Conservation (phyloP, 805 yeast species). For the Jamesozyma jinghongensis region DNA sequence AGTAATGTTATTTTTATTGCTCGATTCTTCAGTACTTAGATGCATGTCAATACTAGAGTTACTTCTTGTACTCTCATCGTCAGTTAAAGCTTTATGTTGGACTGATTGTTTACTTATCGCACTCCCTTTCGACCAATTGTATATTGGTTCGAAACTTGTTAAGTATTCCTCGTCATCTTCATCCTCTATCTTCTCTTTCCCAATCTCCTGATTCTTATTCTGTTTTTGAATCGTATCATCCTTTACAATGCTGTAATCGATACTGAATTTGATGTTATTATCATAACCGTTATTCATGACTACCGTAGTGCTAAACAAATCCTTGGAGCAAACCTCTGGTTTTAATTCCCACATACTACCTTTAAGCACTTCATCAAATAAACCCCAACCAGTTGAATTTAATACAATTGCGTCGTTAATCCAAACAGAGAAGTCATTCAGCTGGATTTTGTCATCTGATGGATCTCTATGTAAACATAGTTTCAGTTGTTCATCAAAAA, state of each 20-base stretch:
- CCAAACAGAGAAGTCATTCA: slow-evolving; percentile 13
- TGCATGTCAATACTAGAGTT: too few species aligned
- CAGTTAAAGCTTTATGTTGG: neutral
- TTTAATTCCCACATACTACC: slow-evolving; percentile 13
- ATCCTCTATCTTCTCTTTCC: neutral
- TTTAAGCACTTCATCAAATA: slow-evolving; percentile 3
- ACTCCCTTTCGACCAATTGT: slow-evolving; percentile 10
- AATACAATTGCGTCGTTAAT: slow-evolving; percentile 25
- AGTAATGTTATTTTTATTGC: neutral
- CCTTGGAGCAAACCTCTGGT: slow-evolving; percentile 10
- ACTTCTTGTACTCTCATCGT: neutral
- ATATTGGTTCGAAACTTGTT: slow-evolving; percentile 23
- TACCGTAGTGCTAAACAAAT: slow-evolving; percentile 22
- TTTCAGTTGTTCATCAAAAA: slow-evolving; percentile 26
- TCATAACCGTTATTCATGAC: slow-evolving; percentile 30
- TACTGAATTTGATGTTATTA: slow-evolving; percentile 16
- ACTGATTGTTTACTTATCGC: neutral
- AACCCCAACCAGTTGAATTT: slow-evolving; percentile 3
- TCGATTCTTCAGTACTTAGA: neutral
- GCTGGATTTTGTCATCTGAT: neutral
- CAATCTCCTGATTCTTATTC: slow-evolving; percentile 1
- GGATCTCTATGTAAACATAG: slow-evolving; percentile 3
- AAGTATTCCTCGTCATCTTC: slow-evolving; percentile 13
- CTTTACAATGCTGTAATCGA: slow-evolving; percentile 6
- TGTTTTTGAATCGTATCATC: neutral